Evolutionary conservation across 768 basidiomycete species (phyloP), one percentile per base, ranked within the genome.

Genomic region (Neoboletus magnificus): DNA sequence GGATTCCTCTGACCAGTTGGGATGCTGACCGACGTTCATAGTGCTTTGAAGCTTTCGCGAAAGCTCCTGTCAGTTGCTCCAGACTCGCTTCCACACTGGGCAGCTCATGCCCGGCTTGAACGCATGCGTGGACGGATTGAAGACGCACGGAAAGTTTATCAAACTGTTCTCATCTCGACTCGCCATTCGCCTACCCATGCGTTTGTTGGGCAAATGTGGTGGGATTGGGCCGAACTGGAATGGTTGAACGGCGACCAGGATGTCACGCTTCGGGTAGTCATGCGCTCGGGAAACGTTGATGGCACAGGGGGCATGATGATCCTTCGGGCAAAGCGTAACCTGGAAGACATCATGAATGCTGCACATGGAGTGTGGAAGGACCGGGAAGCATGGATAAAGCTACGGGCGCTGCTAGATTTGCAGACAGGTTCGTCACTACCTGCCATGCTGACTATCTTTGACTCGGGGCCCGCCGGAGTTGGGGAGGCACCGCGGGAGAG

Each of bases 141-240:
- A 53, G 88, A 88, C 22, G 89, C 89, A 15, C 79, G 90, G 32
- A 93, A 91, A 63, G 77, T 93, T 4, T 93, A 89, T 69, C 79
- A 85, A 60, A 84, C 85, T 2, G 76, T 88, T 8, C 79, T 90
- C 20, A 72, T 78, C 40, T 73, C 80, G 7, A 74, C 82, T 2
- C 72, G 76, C 3, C 70, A 73, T 25, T 49, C 69, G 16, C 63
- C 70, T 7, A 70, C 67, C 12, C 69, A 72, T 32, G 64, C 65
- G 5, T 79, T 74, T 32, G 64, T 71, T 16, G 74, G 78, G 22
- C 68, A 68, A 53, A 66, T 93, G 57, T 93, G 87, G 87, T 91
- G 85, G 84, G 82, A 86, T 61, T 93, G 89, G 88, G 87, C 85
- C 1, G 86, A 93, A 62, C 80, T 90, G 79, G 90, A 91, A 69